Conservation (phyloP, 2,329 filamentous ascomycete species). For the Aspergillus aculeatus region DNA sequence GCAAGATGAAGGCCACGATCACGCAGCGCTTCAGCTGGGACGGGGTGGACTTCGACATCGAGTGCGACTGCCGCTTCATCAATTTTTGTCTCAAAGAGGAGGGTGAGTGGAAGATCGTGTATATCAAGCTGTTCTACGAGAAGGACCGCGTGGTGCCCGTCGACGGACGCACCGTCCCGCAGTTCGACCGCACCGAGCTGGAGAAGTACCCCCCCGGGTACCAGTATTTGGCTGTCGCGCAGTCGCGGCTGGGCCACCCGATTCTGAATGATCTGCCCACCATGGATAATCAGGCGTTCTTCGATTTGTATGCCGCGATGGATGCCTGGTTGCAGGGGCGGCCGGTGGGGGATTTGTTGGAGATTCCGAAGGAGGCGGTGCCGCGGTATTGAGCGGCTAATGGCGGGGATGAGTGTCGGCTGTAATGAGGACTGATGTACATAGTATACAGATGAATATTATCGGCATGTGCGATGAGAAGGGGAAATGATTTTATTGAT, state of each 20-base stretch:
- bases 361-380: neutral
- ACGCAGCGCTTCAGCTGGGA: conserved; percentile 3
- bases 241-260: neutral
- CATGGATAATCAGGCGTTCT: neutral
- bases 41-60: neutral
- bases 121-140: conserved; percentile 4
- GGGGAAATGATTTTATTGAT: too few species aligned
- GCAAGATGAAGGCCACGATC: conserved; percentile 5
- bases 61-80: conserved; percentile 6
- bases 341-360: neutral
- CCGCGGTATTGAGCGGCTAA: neutral
- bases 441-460: too few species aligned
- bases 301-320: neutral
- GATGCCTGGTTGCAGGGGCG: neutral
- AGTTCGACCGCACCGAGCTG: neutral
- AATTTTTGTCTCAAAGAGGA: neutral
- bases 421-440: too few species aligned
- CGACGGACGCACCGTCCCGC: neutral
- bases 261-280: neutral
- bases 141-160: neutral
- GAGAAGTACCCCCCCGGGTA: neutral
- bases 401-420: too few species aligned
- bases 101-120: neutral
- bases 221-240: conserved; percentile 1
- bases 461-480: too few species aligned